Evolutionary conservation across 345 rosid genomes (phyloP).

Genomic region (Ceriops zippeliana): DNA sequence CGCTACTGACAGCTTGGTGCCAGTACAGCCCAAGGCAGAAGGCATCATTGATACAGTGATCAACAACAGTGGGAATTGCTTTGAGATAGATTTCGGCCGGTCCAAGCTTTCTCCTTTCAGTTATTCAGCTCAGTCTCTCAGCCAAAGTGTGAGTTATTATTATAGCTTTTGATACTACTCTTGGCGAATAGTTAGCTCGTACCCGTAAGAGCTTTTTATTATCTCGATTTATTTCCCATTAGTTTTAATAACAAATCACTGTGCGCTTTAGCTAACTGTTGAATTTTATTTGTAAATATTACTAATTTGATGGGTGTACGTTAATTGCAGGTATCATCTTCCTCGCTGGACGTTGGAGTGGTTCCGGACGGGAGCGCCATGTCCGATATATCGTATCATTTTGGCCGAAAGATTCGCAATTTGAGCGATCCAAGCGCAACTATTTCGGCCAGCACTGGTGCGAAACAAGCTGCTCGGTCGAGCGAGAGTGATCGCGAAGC

Average conservation of each 20-base stretch:
- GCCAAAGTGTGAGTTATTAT: slow-evolving; percentile 31
- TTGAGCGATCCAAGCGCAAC: not conserved
- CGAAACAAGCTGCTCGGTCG: slow-evolving; percentile 13
- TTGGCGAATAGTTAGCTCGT: no score
- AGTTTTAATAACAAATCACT: no score
- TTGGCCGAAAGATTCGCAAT: slow-evolving; percentile 6
- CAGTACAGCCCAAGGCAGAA: slow-evolving; percentile 26
- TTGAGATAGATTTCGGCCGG: slow-evolving; percentile 29
- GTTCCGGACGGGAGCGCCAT: slow-evolving; percentile 35
- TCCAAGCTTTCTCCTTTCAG: slow-evolving; percentile 30
- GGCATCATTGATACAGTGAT: not conserved
- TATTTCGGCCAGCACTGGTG: not conserved
- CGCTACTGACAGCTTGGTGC: slow-evolving; percentile 28
- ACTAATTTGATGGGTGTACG: not conserved
- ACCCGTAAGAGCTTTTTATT: no score
- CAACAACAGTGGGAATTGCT: slow-evolving; percentile 19
- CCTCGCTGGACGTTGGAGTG: slow-evolving; percentile 37
- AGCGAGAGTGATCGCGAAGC: slow-evolving; percentile 35
- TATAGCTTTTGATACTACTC: no score
- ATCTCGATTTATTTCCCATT: no score
- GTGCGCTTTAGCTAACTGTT: no score
- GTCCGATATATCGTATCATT: slow-evolving; percentile 30
- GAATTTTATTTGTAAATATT: not conserved
- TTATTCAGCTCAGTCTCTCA: slow-evolving; percentile 28
- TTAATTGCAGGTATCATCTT: slow-evolving; percentile 37